Evolutionary conservation across 2,329 filamentous ascomycete species (phyloP).

Genomic region (Penicillium capsulatum): DNA sequence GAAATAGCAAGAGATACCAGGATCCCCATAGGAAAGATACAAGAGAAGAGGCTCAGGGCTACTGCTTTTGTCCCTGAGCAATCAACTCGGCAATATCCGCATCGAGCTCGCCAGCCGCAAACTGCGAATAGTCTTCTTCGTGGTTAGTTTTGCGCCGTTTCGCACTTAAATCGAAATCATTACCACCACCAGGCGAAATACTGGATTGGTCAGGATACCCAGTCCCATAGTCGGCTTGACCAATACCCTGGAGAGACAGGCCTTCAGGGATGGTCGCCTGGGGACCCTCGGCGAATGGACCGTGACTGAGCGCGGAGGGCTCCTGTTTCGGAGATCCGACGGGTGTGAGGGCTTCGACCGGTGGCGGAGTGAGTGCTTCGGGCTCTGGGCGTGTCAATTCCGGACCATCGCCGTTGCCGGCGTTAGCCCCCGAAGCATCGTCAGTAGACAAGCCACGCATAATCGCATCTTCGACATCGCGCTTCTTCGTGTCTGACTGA

Average conservation of each 20-base stretch:
- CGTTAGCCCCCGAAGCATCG: slow-evolving; percentile 39
- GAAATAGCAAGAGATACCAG: too few relatives aligned
- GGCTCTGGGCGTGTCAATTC: slow-evolving; percentile 64
- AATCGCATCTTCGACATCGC: slow-evolving; percentile 84
- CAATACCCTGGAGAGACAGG: slow-evolving; percentile 21
- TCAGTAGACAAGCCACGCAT: slow-evolving; percentile 69
- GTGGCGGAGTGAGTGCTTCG: slow-evolving; percentile 81
- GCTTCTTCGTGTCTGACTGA: slow-evolving; percentile 75
- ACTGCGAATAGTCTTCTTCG: slow-evolving; percentile 44
- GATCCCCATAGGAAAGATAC: too few relatives aligned
- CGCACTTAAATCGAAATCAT: slow-evolving; percentile 25
- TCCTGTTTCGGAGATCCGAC: slow-evolving; percentile 46
- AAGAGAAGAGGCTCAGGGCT: neutral
- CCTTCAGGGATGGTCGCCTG: slow-evolving; percentile 8
- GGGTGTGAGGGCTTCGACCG: slow-evolving; percentile 55
- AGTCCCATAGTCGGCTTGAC: slow-evolving; percentile 16
- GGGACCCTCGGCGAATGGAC: slow-evolving; percentile 17
- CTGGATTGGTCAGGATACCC: slow-evolving; percentile 19
- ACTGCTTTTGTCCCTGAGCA: slow-evolving; percentile 41
- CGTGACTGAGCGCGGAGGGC: slow-evolving; percentile 32
- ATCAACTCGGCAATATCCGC: slow-evolving; percentile 59
- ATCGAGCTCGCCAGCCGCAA: slow-evolving; percentile 55
- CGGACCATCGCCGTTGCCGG: slow-evolving; percentile 34
- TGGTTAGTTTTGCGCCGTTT: slow-evolving; percentile 51
- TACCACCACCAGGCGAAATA: slow-evolving; percentile 17